These are phyloP conservation scores for Suillus variegatus DNA, from an alignment of 768 basidiomycete genomes.

Conservation along the genomic window DNA sequence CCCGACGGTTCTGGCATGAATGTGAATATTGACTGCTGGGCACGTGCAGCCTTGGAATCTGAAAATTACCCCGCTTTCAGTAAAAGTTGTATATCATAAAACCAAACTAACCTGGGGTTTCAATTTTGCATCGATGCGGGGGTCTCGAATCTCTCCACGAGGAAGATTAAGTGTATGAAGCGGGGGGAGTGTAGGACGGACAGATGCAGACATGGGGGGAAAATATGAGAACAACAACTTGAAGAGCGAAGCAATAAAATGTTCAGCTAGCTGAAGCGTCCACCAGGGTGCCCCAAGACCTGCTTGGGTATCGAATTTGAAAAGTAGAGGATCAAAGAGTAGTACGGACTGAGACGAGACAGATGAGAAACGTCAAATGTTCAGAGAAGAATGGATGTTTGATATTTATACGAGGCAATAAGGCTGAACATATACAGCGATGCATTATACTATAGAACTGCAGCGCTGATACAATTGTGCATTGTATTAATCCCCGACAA, in stretches of 20 bases:
- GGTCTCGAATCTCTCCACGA: constrained; percentile 9
- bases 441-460: background rate
- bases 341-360: constrained; percentile 12
- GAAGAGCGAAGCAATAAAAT: background rate
- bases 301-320: constrained; percentile 20
- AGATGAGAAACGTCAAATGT: constrained; percentile 9
- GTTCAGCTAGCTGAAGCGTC: constrained; percentile 19
- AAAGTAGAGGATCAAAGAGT: constrained; percentile 3
- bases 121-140: constrained; percentile 14
- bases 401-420: constrained; percentile 17
- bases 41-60: constrained; percentile 5
- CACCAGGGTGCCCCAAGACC: constrained; percentile 22
- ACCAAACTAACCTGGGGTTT: constrained; percentile 16
- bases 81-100: background rate
- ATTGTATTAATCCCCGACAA: constrained; percentile 13
- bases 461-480: constrained; percentile 4
- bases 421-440: constrained; percentile 12
- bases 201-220: constrained; percentile 18
- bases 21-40: constrained; percentile 1
- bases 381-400: constrained; percentile 5
- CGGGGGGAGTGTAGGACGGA: constrained; percentile 55
- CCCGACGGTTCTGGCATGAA: constrained; percentile 28
- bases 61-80: background rate
- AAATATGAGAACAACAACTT: background rate
- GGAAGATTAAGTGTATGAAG: constrained; percentile 49